Base-by-base conservation (phyloP, 2,329 filamentous ascomycete species). In the Ophiocordyceps camponoti-leonardi region DNA sequence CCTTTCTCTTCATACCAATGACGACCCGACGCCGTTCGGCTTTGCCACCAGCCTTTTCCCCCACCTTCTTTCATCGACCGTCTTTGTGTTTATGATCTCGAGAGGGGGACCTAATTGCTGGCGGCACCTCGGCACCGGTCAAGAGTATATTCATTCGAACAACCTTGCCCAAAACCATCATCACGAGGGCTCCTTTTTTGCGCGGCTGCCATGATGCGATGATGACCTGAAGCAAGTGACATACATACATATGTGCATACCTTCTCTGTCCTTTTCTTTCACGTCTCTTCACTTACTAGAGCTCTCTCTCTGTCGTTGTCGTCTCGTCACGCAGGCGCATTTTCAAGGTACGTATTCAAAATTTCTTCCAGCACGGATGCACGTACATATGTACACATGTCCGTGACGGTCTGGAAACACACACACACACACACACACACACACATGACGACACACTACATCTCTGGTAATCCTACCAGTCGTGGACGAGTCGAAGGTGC, bases 201-300 rank as follows among this genome's bases (percentile, higher is more conserved):
- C 60, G 72, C 64, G 73, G 73, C 72, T 67, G 58, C 73, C 75
- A 78, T 77, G 75, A 78, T 74, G 68, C 72, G 75, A 55, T 75
- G 75, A 78, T 78, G 73, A 79, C 75, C 75, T 77, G 70, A 76
- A 67, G 68, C 72, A 76, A 75, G 68, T 67, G 67, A 77, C 73
- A 77, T 69, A 51, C n/a, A n/a, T n/a, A 46, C 44, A 41, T 18
- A 18, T 23, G 4, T 4, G 14, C 13, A 19, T 2, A 14, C 39
- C 16, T 14, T 13, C 19, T 10, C 10, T 8, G 8, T 8, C 7
- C 7, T 11, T 28, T 28, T 8, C 26, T 8, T 28, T 28, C 10
- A 8, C 10, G 6, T 8, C 26, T 28, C 7, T 28, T 11, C 10
- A 8, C 7, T 10, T 28, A n/a, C 26, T 28, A 8, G 4, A 4